Conservation (phyloP, 2,329 filamentous ascomycete genomes). For the Chaetomium olivaceum region DNA sequence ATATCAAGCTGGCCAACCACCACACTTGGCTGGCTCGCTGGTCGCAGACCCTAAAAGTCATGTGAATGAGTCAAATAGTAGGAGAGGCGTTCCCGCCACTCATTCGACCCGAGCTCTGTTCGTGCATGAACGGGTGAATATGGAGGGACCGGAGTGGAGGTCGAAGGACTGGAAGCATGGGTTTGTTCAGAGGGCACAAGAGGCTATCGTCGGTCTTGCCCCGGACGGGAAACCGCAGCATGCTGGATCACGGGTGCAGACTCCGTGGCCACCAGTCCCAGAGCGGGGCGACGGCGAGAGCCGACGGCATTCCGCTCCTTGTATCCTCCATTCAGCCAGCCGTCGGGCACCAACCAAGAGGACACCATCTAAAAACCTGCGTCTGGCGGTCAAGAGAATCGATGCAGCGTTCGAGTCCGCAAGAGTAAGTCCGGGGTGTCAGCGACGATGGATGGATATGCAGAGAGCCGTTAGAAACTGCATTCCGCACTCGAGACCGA, state of each 20-base stretch:
- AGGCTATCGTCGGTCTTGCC: slow-evolving; percentile 15
- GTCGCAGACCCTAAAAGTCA: slow-evolving; percentile 25
- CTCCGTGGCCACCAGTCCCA: not conserved
- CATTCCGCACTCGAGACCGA: slow-evolving; percentile 2
- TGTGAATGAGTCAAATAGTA: slow-evolving; percentile 16
- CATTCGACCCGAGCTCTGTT: not conserved
- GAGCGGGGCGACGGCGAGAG: not conserved
- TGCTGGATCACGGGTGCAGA: slow-evolving; percentile 8
- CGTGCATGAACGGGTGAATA: slow-evolving; percentile 7
- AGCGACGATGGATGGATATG: slow-evolving; percentile 7
- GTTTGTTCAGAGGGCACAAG: not conserved
- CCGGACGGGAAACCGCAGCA: slow-evolving; percentile 1
- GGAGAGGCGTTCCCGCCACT: not conserved
- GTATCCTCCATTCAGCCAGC: not conserved
- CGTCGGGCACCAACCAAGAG: slow-evolving; percentile 18
- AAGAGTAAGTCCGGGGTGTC: not conserved
- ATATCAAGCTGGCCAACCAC: slow-evolving; percentile 9
- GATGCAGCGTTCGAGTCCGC: not conserved
- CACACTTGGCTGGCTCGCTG: slow-evolving; percentile 12
- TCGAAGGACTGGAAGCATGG: not conserved
- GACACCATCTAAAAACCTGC: slow-evolving; percentile 6
- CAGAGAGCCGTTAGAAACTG: slow-evolving; percentile 18
- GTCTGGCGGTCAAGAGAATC: slow-evolving; percentile 18
- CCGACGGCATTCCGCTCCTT: not conserved
- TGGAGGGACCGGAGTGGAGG: not conserved